These are phyloP conservation scores for Salicornia ramosissima DNA, from an alignment of 148 eudicot genomes.

Conservation along the genomic window DNA sequence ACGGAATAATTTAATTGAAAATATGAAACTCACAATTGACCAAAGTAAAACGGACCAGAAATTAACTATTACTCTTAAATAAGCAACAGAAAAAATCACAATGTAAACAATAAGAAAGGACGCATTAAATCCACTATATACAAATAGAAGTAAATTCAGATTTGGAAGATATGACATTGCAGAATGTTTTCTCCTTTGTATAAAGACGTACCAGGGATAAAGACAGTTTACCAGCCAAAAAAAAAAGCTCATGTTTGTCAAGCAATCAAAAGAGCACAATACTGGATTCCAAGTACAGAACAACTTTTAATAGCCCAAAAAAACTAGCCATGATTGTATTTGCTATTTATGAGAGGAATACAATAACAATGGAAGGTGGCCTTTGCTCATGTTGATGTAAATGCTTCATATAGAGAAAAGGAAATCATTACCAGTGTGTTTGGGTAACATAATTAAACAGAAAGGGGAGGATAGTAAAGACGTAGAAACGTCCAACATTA, in stretches of 20 bases:
- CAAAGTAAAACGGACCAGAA: conserved; percentile 1
- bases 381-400: neutral
- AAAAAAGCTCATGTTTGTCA: neutral
- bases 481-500: too few species aligned
- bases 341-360: neutral
- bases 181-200: neutral
- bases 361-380: too few species aligned
- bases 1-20: neutral
- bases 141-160: neutral
- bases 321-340: neutral
- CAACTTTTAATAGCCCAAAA: neutral
- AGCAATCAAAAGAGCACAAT: neutral
- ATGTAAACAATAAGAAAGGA: neutral
- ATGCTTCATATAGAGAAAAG: too few species aligned
- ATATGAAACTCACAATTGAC: neutral
- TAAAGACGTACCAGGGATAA: neutral
- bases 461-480: too few species aligned
- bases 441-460: too few species aligned
- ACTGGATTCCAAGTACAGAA: neutral
- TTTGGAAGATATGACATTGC: neutral
- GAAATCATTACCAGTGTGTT: too few species aligned
- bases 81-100: neutral
- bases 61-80: neutral
- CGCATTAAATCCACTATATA: neutral
- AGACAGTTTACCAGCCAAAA: too few species aligned